Base-by-base conservation (phyloP, 495 filamentous ascomycete species). In the Trypethelium eluteriae region DNA sequence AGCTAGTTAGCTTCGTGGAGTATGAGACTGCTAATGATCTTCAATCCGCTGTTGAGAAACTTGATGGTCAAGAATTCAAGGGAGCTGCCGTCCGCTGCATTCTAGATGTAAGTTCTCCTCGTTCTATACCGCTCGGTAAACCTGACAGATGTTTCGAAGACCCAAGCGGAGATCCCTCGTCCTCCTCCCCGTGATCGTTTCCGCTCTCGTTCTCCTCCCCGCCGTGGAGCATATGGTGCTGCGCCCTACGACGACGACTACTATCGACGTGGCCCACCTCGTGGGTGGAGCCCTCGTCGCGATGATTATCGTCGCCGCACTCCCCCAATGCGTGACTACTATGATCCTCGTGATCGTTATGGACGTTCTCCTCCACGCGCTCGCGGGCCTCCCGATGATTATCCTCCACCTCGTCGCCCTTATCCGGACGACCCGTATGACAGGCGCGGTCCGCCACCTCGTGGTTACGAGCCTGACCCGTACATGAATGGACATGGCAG, bases 1-100 rank as follows among this genome's bases (percentile, higher is more conserved):
- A 59, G 32, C 11, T 39, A 38, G 66, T 62, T 70, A 98, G 95
- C 75, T 97, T 97, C 78, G 94, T 98, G 71, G 94, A 98, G 76
- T 98, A 96, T 72, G 95, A 98, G 79, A 96, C 91, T 62, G 87
- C 88, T 39, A 86, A 84, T 64, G 94, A 98, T 76, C 81, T 98
- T 65, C 92, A 90, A 76, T 85, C 87, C 49, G 94, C 95, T 46
- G 89, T 97, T 66, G 88, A 96, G 74, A 96, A 96, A 76, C 87
- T 98, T 56, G 93, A 98, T 73, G 84, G 84, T 69, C 86, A 86
- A 71, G 91, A 95, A 68, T 97, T 98, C 79, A 96, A 97, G 79
- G 91, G 90, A 68, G 82, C 84, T 62, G 82, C 84, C 70, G 92
- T 98, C 64, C 86, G 80, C 63, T 98, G 94, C 75, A 79, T 89